These are phyloP conservation scores for Yamadazyma friedrichii DNA, from an alignment of 1,139 yeast genomes.

Conservation along the genomic window DNA sequence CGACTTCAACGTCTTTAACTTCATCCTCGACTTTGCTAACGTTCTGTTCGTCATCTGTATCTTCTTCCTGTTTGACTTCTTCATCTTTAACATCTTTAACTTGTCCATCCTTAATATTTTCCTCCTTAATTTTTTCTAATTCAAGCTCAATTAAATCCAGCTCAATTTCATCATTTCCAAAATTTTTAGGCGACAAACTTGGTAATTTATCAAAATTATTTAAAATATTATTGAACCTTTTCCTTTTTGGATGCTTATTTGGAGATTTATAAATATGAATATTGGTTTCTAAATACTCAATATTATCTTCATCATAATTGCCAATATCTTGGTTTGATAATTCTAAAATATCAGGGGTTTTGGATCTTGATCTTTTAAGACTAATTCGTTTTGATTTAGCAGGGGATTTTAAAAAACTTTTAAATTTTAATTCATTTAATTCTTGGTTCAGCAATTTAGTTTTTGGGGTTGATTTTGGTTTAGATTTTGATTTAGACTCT, in stretches of 20 bases:
- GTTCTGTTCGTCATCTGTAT: background rate
- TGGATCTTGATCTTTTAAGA: slow-evolving; percentile 12
- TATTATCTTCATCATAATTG: slow-evolving; percentile 35
- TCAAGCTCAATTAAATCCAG: background rate
- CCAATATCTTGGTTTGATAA: slow-evolving; percentile 34
- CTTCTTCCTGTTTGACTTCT: background rate
- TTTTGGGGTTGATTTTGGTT: background rate
- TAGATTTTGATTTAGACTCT: background rate
- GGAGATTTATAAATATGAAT: slow-evolving; percentile 4
- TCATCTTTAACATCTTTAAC: background rate
- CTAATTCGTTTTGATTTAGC: slow-evolving; percentile 17
- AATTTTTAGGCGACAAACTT: background rate
- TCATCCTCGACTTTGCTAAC: too few relatives aligned
- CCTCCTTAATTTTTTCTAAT: background rate
- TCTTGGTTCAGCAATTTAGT: background rate
- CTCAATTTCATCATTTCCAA: background rate
- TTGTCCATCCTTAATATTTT: background rate
- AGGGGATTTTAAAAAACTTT: slow-evolving; percentile 14
- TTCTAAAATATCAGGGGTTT: slow-evolving; percentile 22
- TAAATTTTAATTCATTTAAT: slow-evolving; percentile 10
- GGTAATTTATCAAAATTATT: background rate
- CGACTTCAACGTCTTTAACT: too few relatives aligned
- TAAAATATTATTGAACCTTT: slow-evolving; percentile 1
- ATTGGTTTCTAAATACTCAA: slow-evolving; percentile 23
- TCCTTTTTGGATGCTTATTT: slow-evolving; percentile 7